These are phyloP conservation scores for Malania oleifera DNA, from an alignment of 164 flowering plant species.

Conservation along the genomic window DNA sequence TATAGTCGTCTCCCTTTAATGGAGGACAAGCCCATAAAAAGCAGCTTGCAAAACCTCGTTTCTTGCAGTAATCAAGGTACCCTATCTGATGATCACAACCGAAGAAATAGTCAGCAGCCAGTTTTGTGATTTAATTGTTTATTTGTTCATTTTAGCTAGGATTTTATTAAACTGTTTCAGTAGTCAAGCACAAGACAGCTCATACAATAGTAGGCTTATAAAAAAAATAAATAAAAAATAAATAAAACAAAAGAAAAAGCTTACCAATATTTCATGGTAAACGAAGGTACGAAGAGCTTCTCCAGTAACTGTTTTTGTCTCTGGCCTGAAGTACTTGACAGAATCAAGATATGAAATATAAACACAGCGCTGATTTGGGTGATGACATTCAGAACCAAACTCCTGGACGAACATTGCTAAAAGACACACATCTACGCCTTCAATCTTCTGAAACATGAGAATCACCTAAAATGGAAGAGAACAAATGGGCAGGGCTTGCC, in stretches of 20 bases:
- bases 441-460: constrained; percentile 57
- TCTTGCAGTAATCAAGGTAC: constrained; percentile 68
- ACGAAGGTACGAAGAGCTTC: constrained; percentile 62
- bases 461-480: constrained; percentile 52
- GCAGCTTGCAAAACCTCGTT: constrained; percentile 53
- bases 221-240: background rate
- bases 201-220: background rate
- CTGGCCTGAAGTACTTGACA: constrained; percentile 61
- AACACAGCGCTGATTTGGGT: constrained; percentile 47
- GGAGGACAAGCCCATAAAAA: constrained; percentile 77
- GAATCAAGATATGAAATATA: constrained; percentile 67
- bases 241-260: background rate
- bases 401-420: constrained; percentile 61
- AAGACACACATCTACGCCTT: constrained; percentile 58
- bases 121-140: background rate
- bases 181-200: too few relatives aligned
- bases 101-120: background rate
- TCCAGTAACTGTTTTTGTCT: constrained; percentile 27
- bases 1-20: constrained; percentile 55
- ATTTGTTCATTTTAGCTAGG: too few relatives aligned
- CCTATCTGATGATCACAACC: constrained; percentile 31
- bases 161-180: background rate
- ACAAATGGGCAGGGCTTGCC: too few relatives aligned
- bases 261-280: constrained; percentile 61
- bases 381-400: constrained; percentile 49